Base-by-base conservation (phyloP, 2,329 filamentous ascomycete genomes). In the Trichoderma semiorbis region DNA sequence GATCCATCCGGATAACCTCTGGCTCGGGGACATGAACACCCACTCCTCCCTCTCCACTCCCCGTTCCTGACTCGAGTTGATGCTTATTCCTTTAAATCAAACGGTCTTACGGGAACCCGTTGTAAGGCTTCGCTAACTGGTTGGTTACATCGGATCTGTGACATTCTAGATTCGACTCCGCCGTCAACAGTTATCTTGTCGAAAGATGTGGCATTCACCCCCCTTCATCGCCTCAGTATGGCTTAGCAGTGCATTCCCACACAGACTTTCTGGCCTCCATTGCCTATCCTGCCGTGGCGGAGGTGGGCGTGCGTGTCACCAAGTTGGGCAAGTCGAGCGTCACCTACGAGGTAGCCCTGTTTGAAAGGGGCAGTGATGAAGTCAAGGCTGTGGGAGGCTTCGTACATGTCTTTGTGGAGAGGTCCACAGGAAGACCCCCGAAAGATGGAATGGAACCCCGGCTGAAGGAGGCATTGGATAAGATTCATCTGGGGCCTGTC, bases 101-200 rank as follows among this genome's bases (percentile, higher is more conserved):
- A 26, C 24, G n/a, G 47, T 18, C 1, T 24, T 18, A 24, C 62
- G 61, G 26, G 7, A 32, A 47, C 8, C 21, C 26, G 7, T 34
- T 60, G 43, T 36, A 36, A 39, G 36, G 30, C 69, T 47, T 55
- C 55, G 43, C 63, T 72, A 39, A 72, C 39, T 34, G 12, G 24
- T 50, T 63, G 18, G 43, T 28, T 21, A 26, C 50, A 34, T 58
- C 28, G 11, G 12, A 65, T 64, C 60, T 58, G 50, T 26, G 24
- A 47, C 21, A 28, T 26, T 10, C 32, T 62, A 91, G 90, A 71
- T 96, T 97, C 80, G 95, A 98, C 83, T 95, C 93, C 1, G 89
- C 97, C 72, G 90, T 97, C 79, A 98, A 98, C 81, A 88, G 91
- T 63, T 98, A 96, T 80, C 88, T 98, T 21, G 94, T 97, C 73